phyloP scores from a whole-genome alignment of 208 protist species.

The Leishmania tropica region DNA sequence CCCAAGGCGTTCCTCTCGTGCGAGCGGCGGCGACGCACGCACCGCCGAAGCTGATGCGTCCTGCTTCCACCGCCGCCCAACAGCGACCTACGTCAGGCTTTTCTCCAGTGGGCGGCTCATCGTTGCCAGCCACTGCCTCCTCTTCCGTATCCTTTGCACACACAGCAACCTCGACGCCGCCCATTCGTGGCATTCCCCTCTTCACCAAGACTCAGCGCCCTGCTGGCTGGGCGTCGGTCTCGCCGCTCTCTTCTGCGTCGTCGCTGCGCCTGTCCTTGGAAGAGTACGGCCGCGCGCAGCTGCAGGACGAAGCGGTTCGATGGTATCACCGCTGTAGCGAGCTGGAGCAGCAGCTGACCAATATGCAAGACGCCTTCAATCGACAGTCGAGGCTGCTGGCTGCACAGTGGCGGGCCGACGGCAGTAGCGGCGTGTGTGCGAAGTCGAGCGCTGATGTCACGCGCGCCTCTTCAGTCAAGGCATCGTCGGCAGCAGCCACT shows the following conservation, averaged over 20 bases:
- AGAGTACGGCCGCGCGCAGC: constrained; percentile 24
- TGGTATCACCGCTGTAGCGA: constrained; percentile 35
- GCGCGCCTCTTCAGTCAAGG: background rate
- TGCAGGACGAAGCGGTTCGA: constrained; percentile 37
- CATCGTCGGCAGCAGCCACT: background rate
- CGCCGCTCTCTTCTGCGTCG: background rate
- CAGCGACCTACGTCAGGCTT: background rate
- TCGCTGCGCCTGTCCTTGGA: constrained; percentile 25
- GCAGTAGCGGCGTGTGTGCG: background rate
- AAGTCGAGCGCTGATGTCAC: background rate
- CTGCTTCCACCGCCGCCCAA: background rate
- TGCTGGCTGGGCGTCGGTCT: background rate
- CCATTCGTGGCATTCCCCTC: constrained; percentile 27
- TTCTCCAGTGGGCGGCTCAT: background rate
- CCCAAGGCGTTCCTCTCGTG: background rate
- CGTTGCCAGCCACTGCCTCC: background rate
- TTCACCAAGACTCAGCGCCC: constrained; percentile 5
- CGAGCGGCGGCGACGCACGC: background rate
- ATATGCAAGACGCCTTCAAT: constrained; percentile 12
- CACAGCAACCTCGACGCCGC: background rate
- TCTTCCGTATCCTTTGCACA: background rate
- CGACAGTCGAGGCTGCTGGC: constrained; percentile 27
- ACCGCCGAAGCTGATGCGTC: constrained; percentile 2
- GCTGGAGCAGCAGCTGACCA: constrained; percentile 22
- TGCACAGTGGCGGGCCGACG: constrained; percentile 17